Evolutionary conservation across 192 early-diverging fungal genomes (phyloP), one percentile per base, ranked within the genome.

Genomic region (Linnemannia elongata): DNA sequence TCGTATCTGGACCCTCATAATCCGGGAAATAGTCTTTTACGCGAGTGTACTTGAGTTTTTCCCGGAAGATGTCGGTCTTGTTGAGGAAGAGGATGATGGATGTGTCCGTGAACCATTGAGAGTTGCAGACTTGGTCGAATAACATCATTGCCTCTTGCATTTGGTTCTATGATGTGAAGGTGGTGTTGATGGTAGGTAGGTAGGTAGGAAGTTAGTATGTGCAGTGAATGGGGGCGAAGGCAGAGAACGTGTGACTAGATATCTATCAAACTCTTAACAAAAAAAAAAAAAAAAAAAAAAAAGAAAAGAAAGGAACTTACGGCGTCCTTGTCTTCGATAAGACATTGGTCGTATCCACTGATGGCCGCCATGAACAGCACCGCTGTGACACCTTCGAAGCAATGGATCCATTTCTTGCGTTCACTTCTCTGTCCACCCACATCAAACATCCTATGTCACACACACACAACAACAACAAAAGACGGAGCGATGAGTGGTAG

Each of bases 61-160:
- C 63, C 74, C 90, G 83, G 68, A 93, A 93, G 24, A 93, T 91
- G 71, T 93, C 93, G 9, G 92, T 93, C 84, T 93, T 93, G 86
- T 93, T 93, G 73, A 93, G 68, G 57, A 93, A 93, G 30, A 93
- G 57, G 55, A 93, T 93, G 86, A 93, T 93, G 13, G 91, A 90
- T 7, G 93, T 93, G 41, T 91, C 89, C 27, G 89, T 86, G 78
- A 93, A 93, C 92, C 92, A 93, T 79, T 88, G 86, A 2, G 92
- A 93, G 36, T 93, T 93, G 79, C 92, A 93, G 77, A 93, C 92
- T 35, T 88, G 89, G 76, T 93, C 93, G 60, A 93, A 93, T 7
- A 93, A 68, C 88, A 92, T 92, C 68, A 93, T 57, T 1, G 92
- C 90, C 69, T 93, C 93, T 35, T 93, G 89, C 92, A 93, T 93